Evolutionary conservation across 805 yeast genomes (phyloP).

Genomic region (Ogataea paraovalis): DNA sequence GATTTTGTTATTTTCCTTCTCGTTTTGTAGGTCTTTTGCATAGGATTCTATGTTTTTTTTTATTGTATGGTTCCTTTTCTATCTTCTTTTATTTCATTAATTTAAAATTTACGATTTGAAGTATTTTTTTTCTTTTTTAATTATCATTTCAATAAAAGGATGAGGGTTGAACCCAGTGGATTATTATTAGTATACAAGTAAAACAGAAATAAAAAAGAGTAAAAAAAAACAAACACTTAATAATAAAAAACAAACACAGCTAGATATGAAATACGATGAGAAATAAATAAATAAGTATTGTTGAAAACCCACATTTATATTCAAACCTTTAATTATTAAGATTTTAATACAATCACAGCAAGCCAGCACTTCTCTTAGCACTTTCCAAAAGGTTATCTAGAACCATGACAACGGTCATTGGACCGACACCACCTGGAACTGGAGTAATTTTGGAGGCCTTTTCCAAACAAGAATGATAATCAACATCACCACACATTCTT

Average conservation of each 20-base stretch:
- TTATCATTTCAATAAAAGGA: not conserved
- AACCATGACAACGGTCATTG: constrained; percentile 98
- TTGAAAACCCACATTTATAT: not conserved
- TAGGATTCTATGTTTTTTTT: not conserved
- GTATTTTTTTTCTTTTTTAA: not conserved
- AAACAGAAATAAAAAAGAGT: not conserved
- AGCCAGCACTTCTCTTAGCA: constrained; percentile 40
- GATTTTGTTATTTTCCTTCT: not conserved
- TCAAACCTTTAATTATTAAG: not conserved
- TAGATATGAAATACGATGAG: not conserved
- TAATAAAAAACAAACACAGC: not conserved
- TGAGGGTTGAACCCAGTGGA: constrained; percentile 3
- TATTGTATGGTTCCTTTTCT: no score
- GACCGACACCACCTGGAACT: constrained; percentile 99
- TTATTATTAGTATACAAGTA: not conserved
- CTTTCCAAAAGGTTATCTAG: constrained; percentile 78
- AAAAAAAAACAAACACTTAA: not conserved
- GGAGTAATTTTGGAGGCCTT: constrained; percentile 80
- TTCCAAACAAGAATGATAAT: constrained; percentile 60
- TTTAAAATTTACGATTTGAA: no score
- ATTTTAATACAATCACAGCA: not conserved
- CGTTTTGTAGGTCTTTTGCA: not conserved
- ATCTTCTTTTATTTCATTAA: no score
- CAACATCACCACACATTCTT: constrained; percentile 93
- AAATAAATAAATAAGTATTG: constrained; percentile 1